Conservation (phyloP, 192 early-diverging fungal genomes). For the Coemansia sp. region DNA sequence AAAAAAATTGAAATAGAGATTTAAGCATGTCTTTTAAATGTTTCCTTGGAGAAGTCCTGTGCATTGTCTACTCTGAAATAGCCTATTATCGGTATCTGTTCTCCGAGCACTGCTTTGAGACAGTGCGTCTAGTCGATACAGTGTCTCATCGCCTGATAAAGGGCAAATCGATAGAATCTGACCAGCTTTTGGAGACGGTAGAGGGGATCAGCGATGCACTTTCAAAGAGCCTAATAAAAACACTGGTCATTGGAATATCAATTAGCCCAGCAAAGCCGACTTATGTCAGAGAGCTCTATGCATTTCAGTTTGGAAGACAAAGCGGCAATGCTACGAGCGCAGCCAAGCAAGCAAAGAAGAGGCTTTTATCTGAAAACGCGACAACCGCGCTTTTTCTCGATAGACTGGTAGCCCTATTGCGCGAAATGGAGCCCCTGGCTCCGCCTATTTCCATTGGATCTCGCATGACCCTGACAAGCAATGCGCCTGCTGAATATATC, state of each 20-base stretch:
- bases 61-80: conserved; percentile 35
- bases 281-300: conserved; percentile 47
- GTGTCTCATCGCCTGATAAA: conserved; percentile 16
- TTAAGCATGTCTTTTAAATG: neutral
- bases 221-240: conserved; percentile 13
- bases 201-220: conserved; percentile 28
- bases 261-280: conserved; percentile 15
- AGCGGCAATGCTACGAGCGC: neutral
- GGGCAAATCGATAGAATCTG: conserved; percentile 33
- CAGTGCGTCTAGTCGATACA: conserved; percentile 2
- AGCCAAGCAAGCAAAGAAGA: neutral
- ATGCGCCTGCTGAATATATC: conserved; percentile 16
- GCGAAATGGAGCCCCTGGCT: conserved; percentile 32
- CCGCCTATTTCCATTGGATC: conserved; percentile 13
- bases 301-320: conserved; percentile 28
- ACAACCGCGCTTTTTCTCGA: conserved; percentile 17
- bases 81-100: conserved; percentile 42
- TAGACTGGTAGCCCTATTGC: conserved; percentile 22
- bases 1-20: neutral
- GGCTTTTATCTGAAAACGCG: neutral
- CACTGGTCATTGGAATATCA: conserved; percentile 36
- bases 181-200: conserved; percentile 23
- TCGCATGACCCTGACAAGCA: conserved; percentile 15
- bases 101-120: conserved; percentile 32
- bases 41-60: conserved; percentile 20